These are phyloP conservation scores for Phragmites australis DNA, from an alignment of 176 grass and related monocot genomes.

Conservation along the genomic window DNA sequence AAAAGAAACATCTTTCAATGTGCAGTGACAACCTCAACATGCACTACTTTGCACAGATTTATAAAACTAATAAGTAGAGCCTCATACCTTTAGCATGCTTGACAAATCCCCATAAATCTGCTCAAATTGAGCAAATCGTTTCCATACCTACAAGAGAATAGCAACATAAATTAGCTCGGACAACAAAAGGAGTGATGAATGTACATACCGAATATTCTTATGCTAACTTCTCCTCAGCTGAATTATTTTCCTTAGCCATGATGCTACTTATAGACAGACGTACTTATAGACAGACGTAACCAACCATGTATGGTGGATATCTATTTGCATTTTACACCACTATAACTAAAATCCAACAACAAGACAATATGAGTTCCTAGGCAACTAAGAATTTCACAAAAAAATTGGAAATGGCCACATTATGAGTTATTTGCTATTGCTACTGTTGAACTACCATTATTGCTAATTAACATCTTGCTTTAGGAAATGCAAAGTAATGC, in stretches of 20 bases:
- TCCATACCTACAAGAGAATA: constrained; percentile 77
- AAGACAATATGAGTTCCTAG: not conserved
- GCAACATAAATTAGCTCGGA: constrained; percentile 32
- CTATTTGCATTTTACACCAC: constrained; percentile 11
- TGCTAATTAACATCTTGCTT: not conserved
- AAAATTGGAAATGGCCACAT: not conserved
- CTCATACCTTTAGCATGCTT: constrained; percentile 89
- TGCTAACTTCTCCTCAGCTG: not conserved
- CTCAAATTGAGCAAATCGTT: constrained; percentile 82
- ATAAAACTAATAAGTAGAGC: constrained; percentile 21
- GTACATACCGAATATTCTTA: not conserved
- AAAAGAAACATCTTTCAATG: not conserved
- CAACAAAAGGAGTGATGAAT: constrained; percentile 38
- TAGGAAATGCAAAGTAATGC: constrained; percentile 21
- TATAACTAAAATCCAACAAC: constrained; percentile 28
- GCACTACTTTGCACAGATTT: constrained; percentile 12
- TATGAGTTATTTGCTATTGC: constrained; percentile 13
- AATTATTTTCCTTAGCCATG: not conserved
- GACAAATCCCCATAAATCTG: constrained; percentile 81
- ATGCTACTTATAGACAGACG: not conserved
- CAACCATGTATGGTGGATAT: not conserved
- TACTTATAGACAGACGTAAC: not conserved
- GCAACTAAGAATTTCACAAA: not conserved
- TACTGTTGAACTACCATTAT: not conserved
- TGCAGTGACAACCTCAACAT: not conserved